phyloP scores from a whole-genome alignment of 768 basidiomycete species.

The Pisolithus orientalis region DNA sequence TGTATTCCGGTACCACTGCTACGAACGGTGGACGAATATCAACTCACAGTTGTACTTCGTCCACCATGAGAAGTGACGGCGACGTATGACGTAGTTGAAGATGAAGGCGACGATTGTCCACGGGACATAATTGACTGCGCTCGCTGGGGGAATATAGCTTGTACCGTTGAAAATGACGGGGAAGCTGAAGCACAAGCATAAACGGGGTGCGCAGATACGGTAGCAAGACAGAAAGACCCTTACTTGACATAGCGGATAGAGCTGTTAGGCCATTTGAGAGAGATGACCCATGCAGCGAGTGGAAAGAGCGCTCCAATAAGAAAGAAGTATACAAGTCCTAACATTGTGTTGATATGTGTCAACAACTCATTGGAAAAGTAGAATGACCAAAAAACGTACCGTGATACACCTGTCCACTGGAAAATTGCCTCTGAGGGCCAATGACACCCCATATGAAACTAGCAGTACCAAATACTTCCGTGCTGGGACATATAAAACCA shows the following conservation, averaged over 20 bases:
- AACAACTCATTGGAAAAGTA: not conserved
- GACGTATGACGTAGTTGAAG: constrained; percentile 57
- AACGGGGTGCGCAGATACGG: not conserved
- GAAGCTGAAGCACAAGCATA: constrained; percentile 25
- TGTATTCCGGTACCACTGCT: not conserved
- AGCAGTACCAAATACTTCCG: constrained; percentile 73
- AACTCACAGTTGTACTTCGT: constrained; percentile 42
- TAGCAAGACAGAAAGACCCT: constrained; percentile 9
- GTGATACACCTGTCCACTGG: constrained; percentile 54
- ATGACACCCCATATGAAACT: constrained; percentile 81
- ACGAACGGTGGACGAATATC: not conserved
- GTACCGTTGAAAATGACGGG: constrained; percentile 52
- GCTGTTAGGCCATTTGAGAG: constrained; percentile 56
- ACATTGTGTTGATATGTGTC: not conserved
- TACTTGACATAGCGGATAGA: constrained; percentile 62
- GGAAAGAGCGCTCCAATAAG: constrained; percentile 68
- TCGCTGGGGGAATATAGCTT: constrained; percentile 61
- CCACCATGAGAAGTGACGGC: constrained; percentile 63
- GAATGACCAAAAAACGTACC: constrained; percentile 11
- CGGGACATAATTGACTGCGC: constrained; percentile 57
- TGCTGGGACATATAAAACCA: constrained; percentile 67
- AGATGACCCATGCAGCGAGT: constrained; percentile 44
- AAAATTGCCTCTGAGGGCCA: constrained; percentile 67
- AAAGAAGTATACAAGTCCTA: constrained; percentile 65
- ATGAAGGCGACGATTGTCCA: constrained; percentile 62